Conservation (phyloP, 202 grass and related monocot genomes). For the Schoenoplectus tabernaemontani region DNA sequence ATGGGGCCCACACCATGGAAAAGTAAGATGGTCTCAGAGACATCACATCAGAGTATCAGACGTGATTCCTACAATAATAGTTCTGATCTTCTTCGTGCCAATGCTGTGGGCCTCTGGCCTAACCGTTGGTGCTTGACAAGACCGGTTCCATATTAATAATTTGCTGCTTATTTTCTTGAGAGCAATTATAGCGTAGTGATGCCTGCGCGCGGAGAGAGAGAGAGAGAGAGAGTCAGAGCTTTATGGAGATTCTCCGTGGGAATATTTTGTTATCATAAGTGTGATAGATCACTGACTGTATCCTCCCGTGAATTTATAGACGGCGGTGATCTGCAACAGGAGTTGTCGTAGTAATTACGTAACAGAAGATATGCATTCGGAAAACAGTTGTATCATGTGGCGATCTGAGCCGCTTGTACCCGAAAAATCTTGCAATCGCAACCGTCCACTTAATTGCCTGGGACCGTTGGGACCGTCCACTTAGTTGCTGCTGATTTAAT, state of each 20-base stretch:
- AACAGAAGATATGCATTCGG: no score
- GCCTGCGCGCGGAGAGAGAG: no score
- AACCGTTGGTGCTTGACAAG: slow-evolving; percentile 16
- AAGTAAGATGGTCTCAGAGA: not conserved
- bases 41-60: no score
- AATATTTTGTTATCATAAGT: no score
- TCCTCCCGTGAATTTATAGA: no score
- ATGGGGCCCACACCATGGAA: not conserved
- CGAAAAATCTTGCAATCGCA: not conserved
- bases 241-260: no score
- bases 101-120: not conserved
- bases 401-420: not conserved
- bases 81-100: not conserved
- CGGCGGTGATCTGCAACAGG: no score
- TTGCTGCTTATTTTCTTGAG: not conserved
- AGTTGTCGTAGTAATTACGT: no score
- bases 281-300: not conserved
- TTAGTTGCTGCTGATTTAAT: not conserved
- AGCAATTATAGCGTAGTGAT: not conserved
- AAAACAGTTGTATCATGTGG: no score
- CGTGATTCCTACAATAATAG: slow-evolving; percentile 9
- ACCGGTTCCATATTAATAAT: not conserved
- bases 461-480: not conserved
- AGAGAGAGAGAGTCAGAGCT: no score
- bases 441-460: not conserved